phyloP scores from a whole-genome alignment of 257 asterid species.

The Petunia axillaris region DNA sequence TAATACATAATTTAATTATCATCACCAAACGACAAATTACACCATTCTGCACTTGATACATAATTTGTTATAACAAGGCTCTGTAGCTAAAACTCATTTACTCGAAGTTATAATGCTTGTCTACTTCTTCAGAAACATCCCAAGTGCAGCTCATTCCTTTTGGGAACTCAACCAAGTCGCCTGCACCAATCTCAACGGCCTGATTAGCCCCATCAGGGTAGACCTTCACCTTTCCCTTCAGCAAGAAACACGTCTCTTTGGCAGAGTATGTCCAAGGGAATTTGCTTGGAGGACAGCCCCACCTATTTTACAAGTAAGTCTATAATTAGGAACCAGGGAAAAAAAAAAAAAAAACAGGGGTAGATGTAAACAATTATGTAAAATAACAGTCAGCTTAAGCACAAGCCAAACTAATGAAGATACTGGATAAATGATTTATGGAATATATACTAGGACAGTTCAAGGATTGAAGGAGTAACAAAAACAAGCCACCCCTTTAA shows the following conservation, averaged over 20 bases:
- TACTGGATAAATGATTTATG: not conserved
- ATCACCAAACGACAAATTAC: not conserved
- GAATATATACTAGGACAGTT: not conserved
- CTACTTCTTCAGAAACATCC: constrained; percentile 54
- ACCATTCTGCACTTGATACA: not conserved
- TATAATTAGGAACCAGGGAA: not conserved
- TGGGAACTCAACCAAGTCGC: constrained; percentile 51
- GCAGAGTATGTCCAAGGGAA: constrained; percentile 57
- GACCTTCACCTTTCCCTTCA: constrained; percentile 54
- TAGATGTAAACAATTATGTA: not conserved
- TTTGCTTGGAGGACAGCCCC: constrained; percentile 57
- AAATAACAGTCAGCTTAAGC: not conserved
- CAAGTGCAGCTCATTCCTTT: constrained; percentile 58
- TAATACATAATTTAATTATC: not conserved
- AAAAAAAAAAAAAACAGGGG: not conserved
- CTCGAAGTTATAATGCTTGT: constrained; percentile 51
- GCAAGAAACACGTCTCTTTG: constrained; percentile 47
- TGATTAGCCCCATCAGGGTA: constrained; percentile 44
- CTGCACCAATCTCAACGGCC: constrained; percentile 49
- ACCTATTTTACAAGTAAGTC: constrained; percentile 31
- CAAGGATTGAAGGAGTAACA: not conserved
- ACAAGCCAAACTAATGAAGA: not conserved
- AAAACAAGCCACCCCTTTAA: not conserved
- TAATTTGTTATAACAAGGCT: not conserved
- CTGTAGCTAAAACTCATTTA: constrained; percentile 3